A percentile compares a stretch with the other conserved stretches of the same genome.
phyloP scores from a whole-genome alignment of 768 basidiomycete genomes.

The Lactarius evosmus region DNA sequence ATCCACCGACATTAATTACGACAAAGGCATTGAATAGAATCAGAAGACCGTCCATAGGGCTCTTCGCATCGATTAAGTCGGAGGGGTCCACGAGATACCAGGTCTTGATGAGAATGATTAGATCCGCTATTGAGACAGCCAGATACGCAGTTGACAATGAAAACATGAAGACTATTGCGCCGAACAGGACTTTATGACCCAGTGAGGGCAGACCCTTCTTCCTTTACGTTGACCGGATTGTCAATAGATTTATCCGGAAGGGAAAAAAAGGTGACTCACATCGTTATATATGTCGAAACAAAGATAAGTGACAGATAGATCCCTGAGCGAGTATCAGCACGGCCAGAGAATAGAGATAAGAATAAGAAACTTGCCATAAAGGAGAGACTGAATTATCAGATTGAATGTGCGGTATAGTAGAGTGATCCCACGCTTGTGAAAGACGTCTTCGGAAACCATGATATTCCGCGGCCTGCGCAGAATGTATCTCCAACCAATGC shows the following conservation, averaged over 20 bases:
- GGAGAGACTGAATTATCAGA: not conserved
- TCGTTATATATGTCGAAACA: slow-evolving; percentile 3
- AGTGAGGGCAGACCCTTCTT: not conserved
- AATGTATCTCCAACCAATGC: not conserved
- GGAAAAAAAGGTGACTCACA: slow-evolving; percentile 4
- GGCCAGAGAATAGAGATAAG: not conserved
- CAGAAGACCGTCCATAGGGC: not conserved
- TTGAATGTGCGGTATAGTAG: not conserved
- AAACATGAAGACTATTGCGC: slow-evolving; percentile 5
- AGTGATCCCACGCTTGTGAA: not conserved
- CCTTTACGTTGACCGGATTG: not conserved
- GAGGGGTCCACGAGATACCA: not conserved
- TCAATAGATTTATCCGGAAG: not conserved
- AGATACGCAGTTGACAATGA: slow-evolving; percentile 9
- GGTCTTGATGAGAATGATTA: not conserved
- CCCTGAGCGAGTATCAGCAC: not conserved
- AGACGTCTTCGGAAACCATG: not conserved
- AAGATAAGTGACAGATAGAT: slow-evolving; percentile 15
- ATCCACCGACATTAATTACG: slow-evolving; percentile 12
- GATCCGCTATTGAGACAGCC: not conserved
- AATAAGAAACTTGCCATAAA: not conserved
- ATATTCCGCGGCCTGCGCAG: not conserved
- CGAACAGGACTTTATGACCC: slow-evolving; percentile 3
- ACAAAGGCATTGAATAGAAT: slow-evolving; percentile 8
- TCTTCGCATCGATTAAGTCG: not conserved